phyloP scores from a whole-genome alignment of 345 rosid genomes.

The Geranium brycei region DNA sequence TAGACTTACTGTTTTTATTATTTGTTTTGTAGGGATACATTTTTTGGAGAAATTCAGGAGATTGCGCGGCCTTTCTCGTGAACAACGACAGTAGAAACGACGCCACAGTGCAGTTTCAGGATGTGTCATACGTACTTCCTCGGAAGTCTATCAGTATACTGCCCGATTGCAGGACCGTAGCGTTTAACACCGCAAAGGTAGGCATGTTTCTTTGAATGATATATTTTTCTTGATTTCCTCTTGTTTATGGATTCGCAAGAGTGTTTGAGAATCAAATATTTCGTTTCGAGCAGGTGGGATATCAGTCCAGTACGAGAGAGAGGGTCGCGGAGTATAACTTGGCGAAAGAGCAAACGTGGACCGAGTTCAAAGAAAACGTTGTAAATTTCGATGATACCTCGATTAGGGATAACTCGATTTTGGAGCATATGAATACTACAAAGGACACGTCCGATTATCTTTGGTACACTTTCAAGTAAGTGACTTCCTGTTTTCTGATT shows the following conservation, averaged over 20 bases:
- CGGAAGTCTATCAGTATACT: conserved; percentile 54
- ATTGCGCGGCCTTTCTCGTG: conserved; percentile 60
- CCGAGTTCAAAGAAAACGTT: conserved; percentile 39
- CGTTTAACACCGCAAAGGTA: conserved; percentile 66
- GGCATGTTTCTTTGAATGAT: too few species aligned
- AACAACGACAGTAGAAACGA: conserved; percentile 23
- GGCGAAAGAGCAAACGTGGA: conserved; percentile 33
- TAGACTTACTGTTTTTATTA: background rate
- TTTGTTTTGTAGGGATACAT: conserved; percentile 45
- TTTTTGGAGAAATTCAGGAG: conserved; percentile 24
- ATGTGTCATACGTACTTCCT: conserved; percentile 40
- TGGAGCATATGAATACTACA: conserved; percentile 60
- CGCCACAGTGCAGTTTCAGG: conserved; percentile 29
- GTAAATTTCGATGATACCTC: conserved; percentile 35
- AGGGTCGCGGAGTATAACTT: conserved; percentile 26
- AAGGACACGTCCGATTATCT: conserved; percentile 76
- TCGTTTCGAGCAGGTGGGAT: conserved; percentile 29
- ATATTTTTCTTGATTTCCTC: too few species aligned
- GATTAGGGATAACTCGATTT: conserved; percentile 32
- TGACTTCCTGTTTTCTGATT: background rate
- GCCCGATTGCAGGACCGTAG: conserved; percentile 60
- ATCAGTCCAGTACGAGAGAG: conserved; percentile 36
- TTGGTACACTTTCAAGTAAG: conserved; percentile 60
- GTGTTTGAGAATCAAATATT: background rate
- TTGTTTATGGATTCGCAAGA: too few species aligned